A percentile compares a stretch with the other conserved stretches of the same genome.
Evolutionary conservation across 1,284 basidiomycete genomes (phyloP).

Genomic region (Rhodofomes roseus): DNA sequence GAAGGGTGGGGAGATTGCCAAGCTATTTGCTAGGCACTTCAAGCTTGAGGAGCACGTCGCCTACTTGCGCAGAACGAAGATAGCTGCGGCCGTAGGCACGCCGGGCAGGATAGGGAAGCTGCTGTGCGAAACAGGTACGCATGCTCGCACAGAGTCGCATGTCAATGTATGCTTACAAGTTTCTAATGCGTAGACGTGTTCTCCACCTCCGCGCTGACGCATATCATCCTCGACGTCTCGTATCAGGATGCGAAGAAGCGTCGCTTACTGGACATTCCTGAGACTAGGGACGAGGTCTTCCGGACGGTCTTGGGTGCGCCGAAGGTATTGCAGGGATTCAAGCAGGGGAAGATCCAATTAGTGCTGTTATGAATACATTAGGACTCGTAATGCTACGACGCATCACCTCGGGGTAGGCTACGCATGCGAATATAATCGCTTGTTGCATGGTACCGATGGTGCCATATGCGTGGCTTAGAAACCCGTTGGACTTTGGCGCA

Average conservation of each 20-base stretch:
- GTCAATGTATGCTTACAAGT: slow-evolving; percentile 26
- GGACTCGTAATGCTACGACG: not conserved
- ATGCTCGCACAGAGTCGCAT: not conserved
- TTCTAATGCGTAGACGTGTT: slow-evolving; percentile 53
- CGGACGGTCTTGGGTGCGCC: slow-evolving; percentile 63
- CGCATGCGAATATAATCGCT: not conserved
- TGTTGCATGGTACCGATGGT: slow-evolving; percentile 14
- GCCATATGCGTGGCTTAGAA: slow-evolving; percentile 48
- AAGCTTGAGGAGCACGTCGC: slow-evolving; percentile 77
- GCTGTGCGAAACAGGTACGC: slow-evolving; percentile 68
- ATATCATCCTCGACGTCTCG: slow-evolving; percentile 75
- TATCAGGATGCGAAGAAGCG: slow-evolving; percentile 73
- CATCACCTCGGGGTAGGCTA: not conserved
- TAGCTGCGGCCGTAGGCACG: slow-evolving; percentile 78
- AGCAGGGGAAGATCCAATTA: slow-evolving; percentile 68
- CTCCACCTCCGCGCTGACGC: slow-evolving; percentile 66
- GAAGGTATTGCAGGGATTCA: slow-evolving; percentile 57
- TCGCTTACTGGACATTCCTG: slow-evolving; percentile 73
- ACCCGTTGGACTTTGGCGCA: slow-evolving; percentile 84
- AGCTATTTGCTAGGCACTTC: slow-evolving; percentile 84
- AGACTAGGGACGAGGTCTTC: slow-evolving; percentile 80
- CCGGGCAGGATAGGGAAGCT: slow-evolving; percentile 80
- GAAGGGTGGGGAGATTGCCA: slow-evolving; percentile 80
- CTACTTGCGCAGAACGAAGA: slow-evolving; percentile 71
- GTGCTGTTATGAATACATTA: slow-evolving; percentile 40